Evolutionary conservation across 148 eudicot genomes (phyloP).

Genomic region (Dianthus caryophyllus): DNA sequence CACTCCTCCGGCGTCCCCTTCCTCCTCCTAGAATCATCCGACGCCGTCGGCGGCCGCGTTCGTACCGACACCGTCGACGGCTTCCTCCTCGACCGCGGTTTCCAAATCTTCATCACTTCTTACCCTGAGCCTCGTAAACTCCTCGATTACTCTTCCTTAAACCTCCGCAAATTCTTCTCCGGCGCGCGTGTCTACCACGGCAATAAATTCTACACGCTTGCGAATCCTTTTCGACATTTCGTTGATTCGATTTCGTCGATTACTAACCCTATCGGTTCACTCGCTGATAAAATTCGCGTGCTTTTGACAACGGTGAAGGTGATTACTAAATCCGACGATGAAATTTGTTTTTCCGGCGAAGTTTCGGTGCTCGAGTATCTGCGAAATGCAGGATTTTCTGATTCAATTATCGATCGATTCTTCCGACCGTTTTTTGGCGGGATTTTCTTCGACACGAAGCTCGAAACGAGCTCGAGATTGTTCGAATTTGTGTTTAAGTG

Average conservation of each 20-base stretch:
- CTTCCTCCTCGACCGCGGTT: conserved; percentile 89
- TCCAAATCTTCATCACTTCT: conserved; percentile 94
- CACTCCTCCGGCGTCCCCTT: conserved; percentile 47
- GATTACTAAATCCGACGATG: conserved; percentile 42
- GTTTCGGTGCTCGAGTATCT: conserved; percentile 43
- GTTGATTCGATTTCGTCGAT: conserved; percentile 43
- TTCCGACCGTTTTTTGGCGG: conserved; percentile 94
- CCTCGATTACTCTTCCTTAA: conserved; percentile 52
- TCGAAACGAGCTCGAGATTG: conserved; percentile 75
- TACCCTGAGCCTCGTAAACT: conserved; percentile 74
- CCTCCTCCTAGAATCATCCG: conserved; percentile 77
- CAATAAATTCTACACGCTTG: conserved; percentile 63
- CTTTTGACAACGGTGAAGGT: conserved; percentile 53
- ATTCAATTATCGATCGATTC: conserved; percentile 55
- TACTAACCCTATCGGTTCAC: conserved; percentile 68
- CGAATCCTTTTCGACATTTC: conserved; percentile 79
- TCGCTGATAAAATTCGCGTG: conserved; percentile 58
- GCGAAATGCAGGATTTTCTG: conserved; percentile 55
- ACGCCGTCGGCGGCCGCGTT: conserved; percentile 89
- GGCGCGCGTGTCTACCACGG: conserved; percentile 61
- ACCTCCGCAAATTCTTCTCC: conserved; percentile 73
- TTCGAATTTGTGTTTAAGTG: conserved; percentile 87
- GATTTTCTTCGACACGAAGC: conserved; percentile 75
- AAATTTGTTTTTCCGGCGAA: conserved; percentile 46
- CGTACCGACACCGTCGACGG: conserved; percentile 80